Percentiles rank a stretch among this genome's conserved stretches.
Conservation (phyloP, 768 basidiomycete species). For the Russula compacta region DNA sequence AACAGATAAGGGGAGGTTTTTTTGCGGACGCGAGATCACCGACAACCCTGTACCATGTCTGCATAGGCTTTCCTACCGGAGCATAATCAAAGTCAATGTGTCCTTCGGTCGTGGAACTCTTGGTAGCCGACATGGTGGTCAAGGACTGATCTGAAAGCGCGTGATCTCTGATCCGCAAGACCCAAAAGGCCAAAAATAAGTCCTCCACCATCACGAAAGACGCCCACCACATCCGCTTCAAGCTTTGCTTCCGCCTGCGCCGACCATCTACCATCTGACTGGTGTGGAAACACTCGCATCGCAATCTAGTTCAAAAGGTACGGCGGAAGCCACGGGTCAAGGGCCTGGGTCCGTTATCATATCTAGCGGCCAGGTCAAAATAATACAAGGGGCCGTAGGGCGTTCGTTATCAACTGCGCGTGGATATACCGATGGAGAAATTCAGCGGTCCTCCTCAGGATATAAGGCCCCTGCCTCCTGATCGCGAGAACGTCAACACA, state of each 20-base stretch:
- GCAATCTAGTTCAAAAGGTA: neutral
- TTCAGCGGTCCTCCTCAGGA: neutral
- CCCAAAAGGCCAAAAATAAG: too few species aligned
- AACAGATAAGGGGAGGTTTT: conserved; percentile 22
- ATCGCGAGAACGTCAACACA: neutral
- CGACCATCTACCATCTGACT: neutral
- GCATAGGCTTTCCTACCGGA: conserved; percentile 26
- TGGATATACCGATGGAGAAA: neutral
- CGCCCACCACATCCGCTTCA: neutral
- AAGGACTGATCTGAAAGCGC: neutral
- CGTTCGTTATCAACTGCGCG: neutral
- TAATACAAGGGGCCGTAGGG: neutral
- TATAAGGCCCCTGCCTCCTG: conserved; percentile 2
- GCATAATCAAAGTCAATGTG: conserved; percentile 23
- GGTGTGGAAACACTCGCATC: neutral
- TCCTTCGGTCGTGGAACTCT: conserved; percentile 22
- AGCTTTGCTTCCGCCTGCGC: neutral
- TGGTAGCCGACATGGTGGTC: neutral
- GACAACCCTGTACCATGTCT: conserved; percentile 45
- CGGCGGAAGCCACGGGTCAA: neutral
- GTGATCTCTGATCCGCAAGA: neutral
- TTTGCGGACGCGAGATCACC: conserved; percentile 31
- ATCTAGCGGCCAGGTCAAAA: neutral
- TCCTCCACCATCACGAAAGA: too few species aligned
- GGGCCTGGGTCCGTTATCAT: neutral